Evolutionary conservation across 2,329 filamentous ascomycete species (phyloP), one percentile per base, ranked within the genome.

Genomic region (Nannizziopsis arthrosporioides): DNA sequence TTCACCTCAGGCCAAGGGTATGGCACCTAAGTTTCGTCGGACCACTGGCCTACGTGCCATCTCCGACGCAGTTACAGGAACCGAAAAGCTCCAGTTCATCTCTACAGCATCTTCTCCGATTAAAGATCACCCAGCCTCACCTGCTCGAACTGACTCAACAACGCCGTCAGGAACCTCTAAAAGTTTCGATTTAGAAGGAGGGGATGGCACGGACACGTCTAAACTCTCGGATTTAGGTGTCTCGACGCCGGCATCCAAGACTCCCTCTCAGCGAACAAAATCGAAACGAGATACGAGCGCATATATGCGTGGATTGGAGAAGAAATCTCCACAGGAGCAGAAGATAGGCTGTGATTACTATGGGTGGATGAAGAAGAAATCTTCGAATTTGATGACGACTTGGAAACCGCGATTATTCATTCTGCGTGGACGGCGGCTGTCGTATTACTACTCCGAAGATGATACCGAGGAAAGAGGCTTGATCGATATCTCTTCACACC

Each of bases 331-430:
- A 0, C 74, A 80, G 48, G 86, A 94, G 61, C 88, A 90, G 52
- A 92, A 94, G 66, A 71, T 80, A 53, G 81, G 80, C 52, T 90
- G 87, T 48, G 90, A 98, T 61, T 96, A 94, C 64, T 90, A 83
- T 59, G 92, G 92, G 1, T 98, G 92, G 92, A 98, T 98, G 92
- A 96, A 92, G 73, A 98, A 98, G 75, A 89, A 93, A 67, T 94
- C 87, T 51, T 90, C 87, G 1, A 92, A 90, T 59, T 73, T 96
- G 31, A 94, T 98, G 82, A 88, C 88, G 2, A 94, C 89, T 1
- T 98, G 92, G 92, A 98, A 96, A 62, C 85, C 89, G 10, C 82
- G 92, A 10, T 75, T 96, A n/a, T 98, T 98, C 61, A 82, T 98
- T 6, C 78, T 98, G 50, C 89, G 88, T 60, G 92, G 92, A 27